phyloP scores from a whole-genome alignment of 495 filamentous ascomycete genomes.

The Geopyxis carbonaria region DNA sequence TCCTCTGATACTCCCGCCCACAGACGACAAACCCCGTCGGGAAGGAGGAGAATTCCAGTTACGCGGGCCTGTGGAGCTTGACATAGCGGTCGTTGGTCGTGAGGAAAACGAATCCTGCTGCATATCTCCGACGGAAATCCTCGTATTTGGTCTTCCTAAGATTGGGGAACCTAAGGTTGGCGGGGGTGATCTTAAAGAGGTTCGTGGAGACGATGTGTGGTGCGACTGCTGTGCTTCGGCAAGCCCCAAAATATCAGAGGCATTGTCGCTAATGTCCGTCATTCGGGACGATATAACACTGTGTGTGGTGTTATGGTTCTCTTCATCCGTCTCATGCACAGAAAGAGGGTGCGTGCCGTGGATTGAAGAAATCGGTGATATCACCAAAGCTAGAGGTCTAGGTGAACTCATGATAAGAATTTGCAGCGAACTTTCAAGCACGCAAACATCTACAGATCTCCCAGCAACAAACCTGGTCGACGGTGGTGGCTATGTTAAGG shows the following conservation, averaged over 20 bases:
- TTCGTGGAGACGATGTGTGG: conserved; percentile 22
- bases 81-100: conserved; percentile 30
- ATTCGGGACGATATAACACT: conserved; percentile 72
- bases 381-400: no score
- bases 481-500: no score
- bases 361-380: no score
- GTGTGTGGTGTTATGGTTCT: no score
- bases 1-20: conserved; percentile 26
- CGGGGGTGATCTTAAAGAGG: conserved; percentile 15
- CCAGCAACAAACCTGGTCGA: no score
- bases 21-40: conserved; percentile 30
- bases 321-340: no score
- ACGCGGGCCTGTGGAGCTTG: conserved; percentile 26
- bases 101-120: conserved; percentile 22
- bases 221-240: conserved; percentile 24
- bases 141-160: conserved; percentile 15
- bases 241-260: conserved; percentile 32
- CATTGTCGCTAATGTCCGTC: conserved; percentile 46
- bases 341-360: no score
- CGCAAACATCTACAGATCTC: no score
- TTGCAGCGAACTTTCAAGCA: no score
- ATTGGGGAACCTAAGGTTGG: conserved; percentile 12
- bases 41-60: conserved; percentile 31
- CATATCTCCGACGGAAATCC: conserved; percentile 31
- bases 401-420: no score